A percentile compares a stretch with the other conserved stretches of the same genome.
Conservation (phyloP, 2,329 filamentous ascomycete species). For the Talaromyces piceae region DNA sequence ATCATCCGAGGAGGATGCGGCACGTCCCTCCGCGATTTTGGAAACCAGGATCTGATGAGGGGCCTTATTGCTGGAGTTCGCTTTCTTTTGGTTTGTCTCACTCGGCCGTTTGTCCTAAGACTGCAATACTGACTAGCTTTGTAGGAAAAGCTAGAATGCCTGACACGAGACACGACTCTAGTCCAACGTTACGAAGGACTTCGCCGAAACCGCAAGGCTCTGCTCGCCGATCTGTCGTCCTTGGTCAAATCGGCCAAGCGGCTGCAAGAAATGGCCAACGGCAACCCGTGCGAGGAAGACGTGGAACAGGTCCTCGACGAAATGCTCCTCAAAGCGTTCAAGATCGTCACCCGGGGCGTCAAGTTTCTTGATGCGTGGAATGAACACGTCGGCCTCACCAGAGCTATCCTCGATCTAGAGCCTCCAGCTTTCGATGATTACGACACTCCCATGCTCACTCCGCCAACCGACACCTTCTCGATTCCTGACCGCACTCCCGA, state of each 20-base stretch:
- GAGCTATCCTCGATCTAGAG: slow-evolving; percentile 34
- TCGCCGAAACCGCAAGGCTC: slow-evolving; percentile 72
- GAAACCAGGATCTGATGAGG: slow-evolving; percentile 88
- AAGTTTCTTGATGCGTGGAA: slow-evolving; percentile 82
- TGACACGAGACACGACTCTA: slow-evolving; percentile 70
- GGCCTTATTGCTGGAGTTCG: slow-evolving; percentile 90
- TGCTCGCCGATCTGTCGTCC: slow-evolving; percentile 81
- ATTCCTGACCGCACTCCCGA: slow-evolving; percentile 15
- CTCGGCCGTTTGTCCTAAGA: not conserved
- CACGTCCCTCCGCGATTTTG: slow-evolving; percentile 70
- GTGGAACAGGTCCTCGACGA: slow-evolving; percentile 66
- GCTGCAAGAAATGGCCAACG: slow-evolving; percentile 65
- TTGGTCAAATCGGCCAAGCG: slow-evolving; percentile 84
- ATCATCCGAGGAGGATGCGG: slow-evolving; percentile 69
- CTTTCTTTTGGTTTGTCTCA: slow-evolving; percentile 67
- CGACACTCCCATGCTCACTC: slow-evolving; percentile 28
- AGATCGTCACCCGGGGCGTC: slow-evolving; percentile 84
- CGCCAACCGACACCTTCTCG: slow-evolving; percentile 32
- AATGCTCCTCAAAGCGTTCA: slow-evolving; percentile 88
- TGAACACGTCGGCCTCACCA: slow-evolving; percentile 43
- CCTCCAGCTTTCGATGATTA: slow-evolving; percentile 18
- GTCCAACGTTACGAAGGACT: slow-evolving; percentile 70
- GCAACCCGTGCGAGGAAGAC: slow-evolving; percentile 32
- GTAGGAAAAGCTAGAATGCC: slow-evolving; percentile 79
- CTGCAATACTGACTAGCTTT: not conserved